Conservation (phyloP, 2,329 filamentous ascomycete genomes). For the Calonectria naviculata region DNA sequence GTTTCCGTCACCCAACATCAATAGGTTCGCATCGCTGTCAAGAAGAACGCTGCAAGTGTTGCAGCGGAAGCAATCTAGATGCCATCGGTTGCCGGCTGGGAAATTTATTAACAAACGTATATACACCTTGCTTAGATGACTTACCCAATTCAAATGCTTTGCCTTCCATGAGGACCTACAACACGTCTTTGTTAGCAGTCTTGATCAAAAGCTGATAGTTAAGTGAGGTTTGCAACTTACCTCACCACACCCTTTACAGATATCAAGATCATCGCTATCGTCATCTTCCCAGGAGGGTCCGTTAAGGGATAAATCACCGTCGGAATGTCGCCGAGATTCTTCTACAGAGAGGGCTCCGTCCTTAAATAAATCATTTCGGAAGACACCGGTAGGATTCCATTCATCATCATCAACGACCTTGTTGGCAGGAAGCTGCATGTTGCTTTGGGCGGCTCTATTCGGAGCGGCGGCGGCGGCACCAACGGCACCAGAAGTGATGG, state of each 20-base stretch:
- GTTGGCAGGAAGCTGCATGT: too few species aligned
- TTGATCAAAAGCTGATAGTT: too few species aligned
- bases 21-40: slow-evolving; percentile 96
- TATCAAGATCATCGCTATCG: too few species aligned
- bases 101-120: background rate
- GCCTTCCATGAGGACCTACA: background rate
- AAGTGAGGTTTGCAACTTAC: background rate
- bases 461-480: too few species aligned
- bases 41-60: slow-evolving; percentile 94
- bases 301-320: too few species aligned
- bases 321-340: background rate
- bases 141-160: background rate
- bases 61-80: slow-evolving; percentile 98
- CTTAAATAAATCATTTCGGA: too few species aligned
- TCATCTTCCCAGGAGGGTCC: too few species aligned
- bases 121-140: background rate
- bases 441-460: too few species aligned
- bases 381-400: too few species aligned
- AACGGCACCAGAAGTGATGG: too few species aligned
- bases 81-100: slow-evolving; percentile 94
- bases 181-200: background rate
- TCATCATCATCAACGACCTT: too few species aligned
- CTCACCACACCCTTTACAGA: background rate
- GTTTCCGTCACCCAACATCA: slow-evolving; percentile 97
- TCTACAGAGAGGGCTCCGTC: too few species aligned